Evolutionary conservation across 768 basidiomycete genomes (phyloP), one percentile per base, ranked within the genome.

Genomic region (Cystofilobasidium macerans): DNA sequence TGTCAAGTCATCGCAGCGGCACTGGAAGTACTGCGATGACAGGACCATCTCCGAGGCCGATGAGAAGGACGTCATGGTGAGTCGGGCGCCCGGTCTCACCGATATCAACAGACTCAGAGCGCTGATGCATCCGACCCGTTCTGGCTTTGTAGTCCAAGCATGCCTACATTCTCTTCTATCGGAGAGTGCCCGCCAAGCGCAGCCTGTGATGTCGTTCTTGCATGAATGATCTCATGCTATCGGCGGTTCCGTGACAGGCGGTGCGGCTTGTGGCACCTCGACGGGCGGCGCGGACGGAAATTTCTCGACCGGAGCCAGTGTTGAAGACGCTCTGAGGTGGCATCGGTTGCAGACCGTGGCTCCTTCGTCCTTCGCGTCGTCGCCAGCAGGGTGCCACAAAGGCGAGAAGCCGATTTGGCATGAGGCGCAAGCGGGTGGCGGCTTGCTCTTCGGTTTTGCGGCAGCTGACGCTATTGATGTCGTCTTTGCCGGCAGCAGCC

Each of bases 1-100:
- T 72, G 84, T 99, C 60, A 83, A 88, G 40, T 42, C 30, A 20
- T 89, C 87, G 20, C 81, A 85, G 61, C 86, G 87, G 38, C 85
- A 87, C 42, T 99, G 95, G 95, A 78, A 86, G 74, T 89, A 89
- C 72, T 93, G 91, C 74, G 92, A 95, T 72, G 94, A 98, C 75
- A 92, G 91, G 72, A 87, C 87, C 71, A 81, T 97, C 67, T 83
- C 84, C 57, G 73, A 81, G 51, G 84, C 83, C 33, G 84, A 89
- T 61, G 79, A 85, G 57, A 86, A 83, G 72, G 86, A 92, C 74
- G 87, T 95, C 7, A 86, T 90, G 60, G 89, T 93, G 70, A 70
- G 76, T 24, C 24, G 28, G n/a, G n/a, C n/a, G n/a, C n/a, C n/a
- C 22, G 30, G 18, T 57, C 51, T 26, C 28, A 36, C 35, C 26